Conservation (phyloP, 179 eudicot species). For the Patellifolia procumbens region DNA sequence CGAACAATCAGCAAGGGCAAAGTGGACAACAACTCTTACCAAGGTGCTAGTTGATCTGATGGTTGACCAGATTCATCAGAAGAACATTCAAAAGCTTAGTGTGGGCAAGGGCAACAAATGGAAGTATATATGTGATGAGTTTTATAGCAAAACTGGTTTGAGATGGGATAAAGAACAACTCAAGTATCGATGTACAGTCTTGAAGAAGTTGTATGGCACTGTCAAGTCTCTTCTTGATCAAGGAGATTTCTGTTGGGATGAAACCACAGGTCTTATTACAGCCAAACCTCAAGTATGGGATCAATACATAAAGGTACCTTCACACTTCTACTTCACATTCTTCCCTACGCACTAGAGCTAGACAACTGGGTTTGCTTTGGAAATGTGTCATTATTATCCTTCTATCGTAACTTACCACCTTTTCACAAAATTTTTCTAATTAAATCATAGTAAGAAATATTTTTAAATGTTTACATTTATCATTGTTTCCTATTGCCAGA, state of each 20-base stretch:
- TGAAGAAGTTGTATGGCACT: slow-evolving; percentile 54
- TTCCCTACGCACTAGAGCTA: too few species aligned
- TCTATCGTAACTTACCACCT: too few species aligned
- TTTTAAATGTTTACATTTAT: too few species aligned
- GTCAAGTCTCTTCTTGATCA: slow-evolving; percentile 53
- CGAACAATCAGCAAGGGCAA: slow-evolving; percentile 58
- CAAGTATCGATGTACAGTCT: slow-evolving; percentile 49
- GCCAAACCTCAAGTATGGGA: slow-evolving; percentile 65
- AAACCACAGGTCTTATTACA: slow-evolving; percentile 46
- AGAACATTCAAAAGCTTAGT: slow-evolving; percentile 40
- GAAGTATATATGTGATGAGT: slow-evolving; percentile 57
- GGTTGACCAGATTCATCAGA: slow-evolving; percentile 62
- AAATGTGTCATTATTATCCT: too few species aligned
- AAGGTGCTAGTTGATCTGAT: slow-evolving; percentile 61
- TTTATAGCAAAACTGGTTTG: slow-evolving; percentile 52
- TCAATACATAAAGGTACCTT: slow-evolving; percentile 49
- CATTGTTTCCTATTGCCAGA: too few species aligned
- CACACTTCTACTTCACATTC: background rate
- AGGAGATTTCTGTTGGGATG: slow-evolving; percentile 58
- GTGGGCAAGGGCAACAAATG: slow-evolving; percentile 57
- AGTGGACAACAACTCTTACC: slow-evolving; percentile 63
- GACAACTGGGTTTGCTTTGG: too few species aligned
- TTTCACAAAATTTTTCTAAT: too few species aligned
- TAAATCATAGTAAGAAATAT: too few species aligned
- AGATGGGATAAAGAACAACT: slow-evolving; percentile 72